Base-by-base conservation (phyloP, 2,329 filamentous ascomycete genomes). In the Microthyrium microscopicum region DNA sequence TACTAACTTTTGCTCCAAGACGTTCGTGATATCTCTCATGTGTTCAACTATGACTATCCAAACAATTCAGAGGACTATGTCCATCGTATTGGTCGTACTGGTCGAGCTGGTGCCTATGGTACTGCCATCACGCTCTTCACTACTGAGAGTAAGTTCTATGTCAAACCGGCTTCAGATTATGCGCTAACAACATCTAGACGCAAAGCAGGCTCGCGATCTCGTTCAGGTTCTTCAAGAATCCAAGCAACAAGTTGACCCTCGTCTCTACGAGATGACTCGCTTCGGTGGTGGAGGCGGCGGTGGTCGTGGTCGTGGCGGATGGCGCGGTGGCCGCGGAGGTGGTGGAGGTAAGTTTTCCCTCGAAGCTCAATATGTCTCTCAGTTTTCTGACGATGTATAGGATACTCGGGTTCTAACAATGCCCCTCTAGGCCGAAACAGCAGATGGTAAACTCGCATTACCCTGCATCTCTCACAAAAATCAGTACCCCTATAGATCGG, bases 21-120 rank as follows among this genome's bases (percentile, higher is more conserved):
- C 79, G 89, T 98, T 68, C 87, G 85, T 66, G 92, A 98, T 72
- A 98, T 98, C 68, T 95, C 89, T 64, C 89, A 98, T 67, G 89
- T 98, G 64, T 73, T 98, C 66, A 95, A 95, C 76, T 94, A 95
- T 81, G 89, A 95, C 60, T 95, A 95, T 63, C 87, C 87, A 59
- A 95, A 95, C 69, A 95, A 76, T 56, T 74, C 70, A 49, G 71
- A 76, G 56, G 71, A 76, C 50, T 76, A 76, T 49, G 68, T 76
- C 54, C 71, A 76, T 56, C 70, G 71, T 52, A 75, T 75, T 54
- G 71, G 71, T 53, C 68, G 71, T 61, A 76, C 71, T 53, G 71
- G 65, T 60, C 70, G 71, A 66, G 70, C 70, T 54, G 89, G 89
- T 64, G 77, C 78, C 51, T 82, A 77, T 44, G 89, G 89, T 64